Percentiles rank a stretch among this genome's conserved stretches.
Evolutionary conservation across 164 flowering plant species (phyloP).

Genomic region (Liriodendron chinense): DNA sequence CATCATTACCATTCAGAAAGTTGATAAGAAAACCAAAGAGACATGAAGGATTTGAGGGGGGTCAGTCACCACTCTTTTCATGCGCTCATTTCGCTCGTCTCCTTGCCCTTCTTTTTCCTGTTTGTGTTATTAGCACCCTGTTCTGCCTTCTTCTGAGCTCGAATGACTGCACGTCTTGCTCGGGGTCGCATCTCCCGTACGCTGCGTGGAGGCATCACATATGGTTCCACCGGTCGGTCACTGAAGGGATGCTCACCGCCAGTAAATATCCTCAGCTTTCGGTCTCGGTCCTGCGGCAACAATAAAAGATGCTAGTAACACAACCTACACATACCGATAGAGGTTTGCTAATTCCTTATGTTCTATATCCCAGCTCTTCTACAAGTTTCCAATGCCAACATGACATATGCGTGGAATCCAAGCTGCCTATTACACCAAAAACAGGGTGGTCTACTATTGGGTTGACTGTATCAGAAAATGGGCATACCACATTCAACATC

Average conservation of each 20-base stretch:
- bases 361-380: too few relatives aligned
- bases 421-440: too few relatives aligned
- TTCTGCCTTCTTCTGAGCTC: slow-evolving; percentile 79
- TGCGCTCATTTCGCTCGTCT: not conserved
- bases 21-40: too few relatives aligned
- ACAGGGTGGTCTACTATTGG: too few relatives aligned
- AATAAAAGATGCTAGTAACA: not conserved
- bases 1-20: too few relatives aligned
- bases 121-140: slow-evolving; percentile 31
- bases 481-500: too few relatives aligned
- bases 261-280: slow-evolving; percentile 82
- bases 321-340: not conserved
- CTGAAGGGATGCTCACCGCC: slow-evolving; percentile 77
- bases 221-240: slow-evolving; percentile 68
- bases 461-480: too few relatives aligned
- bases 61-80: not conserved
- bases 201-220: slow-evolving; percentile 67
- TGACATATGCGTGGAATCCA: too few relatives aligned
- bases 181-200: slow-evolving; percentile 85
- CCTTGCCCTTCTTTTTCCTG: slow-evolving; percentile 25
- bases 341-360: too few relatives aligned
- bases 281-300: slow-evolving; percentile 64
- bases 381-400: too few relatives aligned
- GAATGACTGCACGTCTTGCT: slow-evolving; percentile 75
- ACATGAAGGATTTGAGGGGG: too few relatives aligned